Conservation (phyloP, 225 moss, liverwort and hornwort species). For the Polytrichum commune region DNA sequence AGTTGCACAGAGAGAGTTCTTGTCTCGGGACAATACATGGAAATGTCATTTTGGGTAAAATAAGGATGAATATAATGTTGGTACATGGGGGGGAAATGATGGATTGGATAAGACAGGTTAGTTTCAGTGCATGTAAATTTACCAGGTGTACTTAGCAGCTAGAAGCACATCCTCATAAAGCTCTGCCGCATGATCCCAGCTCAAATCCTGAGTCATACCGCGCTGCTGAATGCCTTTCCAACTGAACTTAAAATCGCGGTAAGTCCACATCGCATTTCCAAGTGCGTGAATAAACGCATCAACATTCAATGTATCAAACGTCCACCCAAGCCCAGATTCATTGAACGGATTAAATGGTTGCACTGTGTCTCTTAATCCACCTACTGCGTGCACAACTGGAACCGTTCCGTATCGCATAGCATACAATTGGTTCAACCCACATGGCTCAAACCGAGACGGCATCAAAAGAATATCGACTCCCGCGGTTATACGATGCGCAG, state of each 20-base stretch:
- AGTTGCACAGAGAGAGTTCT: not conserved
- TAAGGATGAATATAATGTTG: too few species aligned
- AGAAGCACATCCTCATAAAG: conserved; percentile 83
- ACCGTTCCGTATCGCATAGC: conserved; percentile 50
- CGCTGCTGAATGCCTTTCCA: conserved; percentile 65
- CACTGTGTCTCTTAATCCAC: conserved; percentile 46
- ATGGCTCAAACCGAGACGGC: conserved; percentile 58
- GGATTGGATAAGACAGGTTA: not conserved
- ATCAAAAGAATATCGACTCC: conserved; percentile 47
- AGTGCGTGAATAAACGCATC: conserved; percentile 40
- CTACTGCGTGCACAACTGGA: conserved; percentile 48
- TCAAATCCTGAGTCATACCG: conserved; percentile 78
- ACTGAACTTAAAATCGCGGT: conserved; percentile 36
- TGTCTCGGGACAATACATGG: not conserved
- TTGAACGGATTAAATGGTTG: conserved; percentile 40
- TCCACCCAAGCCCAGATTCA: conserved; percentile 46
- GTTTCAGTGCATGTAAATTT: not conserved
- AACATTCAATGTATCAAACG: conserved; percentile 32
- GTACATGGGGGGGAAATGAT: not conserved
- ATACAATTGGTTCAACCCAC: conserved; percentile 51
- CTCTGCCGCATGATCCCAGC: conserved; percentile 79
- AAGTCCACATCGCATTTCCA: conserved; percentile 57
- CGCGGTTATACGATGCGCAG: conserved; percentile 51
- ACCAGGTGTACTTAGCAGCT: conserved; percentile 86
- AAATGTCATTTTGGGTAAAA: not conserved